Evolutionary conservation across 768 basidiomycete genomes (phyloP).

Genomic region (Tulasnella sp.): DNA sequence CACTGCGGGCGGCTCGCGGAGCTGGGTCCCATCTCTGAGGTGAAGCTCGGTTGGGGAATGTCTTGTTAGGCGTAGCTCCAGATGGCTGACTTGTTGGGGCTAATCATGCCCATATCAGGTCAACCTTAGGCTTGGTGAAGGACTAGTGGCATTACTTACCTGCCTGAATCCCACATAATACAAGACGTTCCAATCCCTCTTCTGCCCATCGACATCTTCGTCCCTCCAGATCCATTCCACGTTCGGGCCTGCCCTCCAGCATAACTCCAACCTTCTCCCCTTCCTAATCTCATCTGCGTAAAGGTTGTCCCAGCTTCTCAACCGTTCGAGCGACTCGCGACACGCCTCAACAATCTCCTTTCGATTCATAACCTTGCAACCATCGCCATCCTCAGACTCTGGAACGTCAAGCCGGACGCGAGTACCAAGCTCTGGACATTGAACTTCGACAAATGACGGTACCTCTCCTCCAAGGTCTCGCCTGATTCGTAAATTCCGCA

Average conservation of each 20-base stretch:
- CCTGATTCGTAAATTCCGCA: constrained; percentile 39
- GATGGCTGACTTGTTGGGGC: constrained; percentile 30
- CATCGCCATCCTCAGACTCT: constrained; percentile 36
- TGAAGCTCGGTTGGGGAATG: constrained; percentile 49
- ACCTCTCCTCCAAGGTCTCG: constrained; percentile 62
- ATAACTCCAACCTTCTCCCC: constrained; percentile 60
- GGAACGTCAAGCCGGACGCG: constrained; percentile 67
- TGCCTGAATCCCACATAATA: constrained; percentile 67
- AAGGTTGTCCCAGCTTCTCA: constrained; percentile 55
- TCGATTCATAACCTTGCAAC: constrained; percentile 48
- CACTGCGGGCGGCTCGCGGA: constrained; percentile 70
- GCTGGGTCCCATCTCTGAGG: constrained; percentile 38
- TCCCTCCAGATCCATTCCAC: constrained; percentile 84
- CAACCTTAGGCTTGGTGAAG: neutral
- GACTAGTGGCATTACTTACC: constrained; percentile 38
- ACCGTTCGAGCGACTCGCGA: constrained; percentile 44
- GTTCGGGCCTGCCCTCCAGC: constrained; percentile 65
- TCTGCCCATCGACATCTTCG: constrained; percentile 53
- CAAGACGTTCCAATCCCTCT: constrained; percentile 63
- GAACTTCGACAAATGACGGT: constrained; percentile 60
- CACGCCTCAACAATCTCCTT: constrained; percentile 58
- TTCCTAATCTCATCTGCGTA: constrained; percentile 45
- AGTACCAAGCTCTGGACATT: constrained; percentile 58
- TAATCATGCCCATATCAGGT: neutral
- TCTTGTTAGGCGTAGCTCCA: constrained; percentile 67